Conservation (phyloP, 306 rosid species). For the Leucaena leucocephala region DNA sequence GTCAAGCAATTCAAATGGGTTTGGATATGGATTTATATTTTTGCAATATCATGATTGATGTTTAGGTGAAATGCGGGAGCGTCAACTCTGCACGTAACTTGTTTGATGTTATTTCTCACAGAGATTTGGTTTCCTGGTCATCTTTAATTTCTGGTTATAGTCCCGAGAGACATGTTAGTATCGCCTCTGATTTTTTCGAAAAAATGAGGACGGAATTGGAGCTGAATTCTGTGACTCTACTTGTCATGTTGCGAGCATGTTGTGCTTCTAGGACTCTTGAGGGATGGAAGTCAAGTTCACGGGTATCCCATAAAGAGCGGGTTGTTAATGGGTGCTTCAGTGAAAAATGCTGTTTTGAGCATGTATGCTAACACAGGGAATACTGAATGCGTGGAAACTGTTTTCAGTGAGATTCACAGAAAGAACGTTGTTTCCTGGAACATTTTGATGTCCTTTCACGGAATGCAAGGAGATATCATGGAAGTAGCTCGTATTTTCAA, state of each 20-base stretch:
- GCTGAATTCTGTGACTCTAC: constrained; percentile 53
- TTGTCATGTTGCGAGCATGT: constrained; percentile 54
- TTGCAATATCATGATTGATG: constrained; percentile 57
- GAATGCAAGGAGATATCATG: constrained; percentile 36
- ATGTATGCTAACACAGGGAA: constrained; percentile 48
- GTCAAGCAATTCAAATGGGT: constrained; percentile 51
- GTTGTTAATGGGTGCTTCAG: constrained; percentile 38
- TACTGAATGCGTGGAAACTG: constrained; percentile 40
- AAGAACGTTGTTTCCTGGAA: constrained; percentile 57
- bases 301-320: constrained; percentile 54
- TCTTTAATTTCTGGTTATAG: constrained; percentile 51
- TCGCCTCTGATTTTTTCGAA: constrained; percentile 39
- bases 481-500: constrained; percentile 42
- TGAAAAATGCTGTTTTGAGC: constrained; percentile 53
- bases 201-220: constrained; percentile 49
- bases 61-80: constrained; percentile 47
- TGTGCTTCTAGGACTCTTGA: constrained; percentile 33
- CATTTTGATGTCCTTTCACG: constrained; percentile 46
- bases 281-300: constrained; percentile 48
- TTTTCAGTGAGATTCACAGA: constrained; percentile 45
- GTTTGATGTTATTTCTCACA: constrained; percentile 49
- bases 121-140: constrained; percentile 65
- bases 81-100: constrained; percentile 28
- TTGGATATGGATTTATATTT: constrained; percentile 53
- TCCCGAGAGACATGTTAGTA: constrained; percentile 26